phyloP scores from a whole-genome alignment of 164 flowering plant genomes.

The Magnolia sinica region DNA sequence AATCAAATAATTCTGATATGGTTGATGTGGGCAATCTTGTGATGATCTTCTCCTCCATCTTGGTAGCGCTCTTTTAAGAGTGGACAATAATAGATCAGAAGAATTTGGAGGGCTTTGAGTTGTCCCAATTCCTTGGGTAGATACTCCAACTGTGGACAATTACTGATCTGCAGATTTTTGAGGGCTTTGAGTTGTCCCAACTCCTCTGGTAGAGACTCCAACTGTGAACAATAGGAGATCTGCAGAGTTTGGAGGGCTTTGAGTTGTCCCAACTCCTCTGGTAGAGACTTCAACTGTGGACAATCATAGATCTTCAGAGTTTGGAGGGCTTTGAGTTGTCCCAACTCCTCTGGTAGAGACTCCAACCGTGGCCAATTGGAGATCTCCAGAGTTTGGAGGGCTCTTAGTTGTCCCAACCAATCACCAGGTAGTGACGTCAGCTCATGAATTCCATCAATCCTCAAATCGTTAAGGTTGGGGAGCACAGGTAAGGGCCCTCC shows the following conservation, averaged over 20 bases:
- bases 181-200: conserved; percentile 1
- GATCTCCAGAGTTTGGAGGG: not conserved
- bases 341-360: not conserved
- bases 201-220: not conserved
- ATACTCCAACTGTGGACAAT: not conserved
- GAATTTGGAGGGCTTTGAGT: not conserved
- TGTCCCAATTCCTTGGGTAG: not conserved
- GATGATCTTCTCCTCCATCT: not conserved
- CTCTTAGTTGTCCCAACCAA: not conserved
- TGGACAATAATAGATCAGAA: not conserved
- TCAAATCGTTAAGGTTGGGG: not conserved
- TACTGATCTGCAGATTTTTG: not conserved
- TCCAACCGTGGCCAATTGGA: not conserved
- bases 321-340: not conserved
- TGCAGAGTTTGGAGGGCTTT: not conserved
- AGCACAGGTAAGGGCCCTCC: not conserved
- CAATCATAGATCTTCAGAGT: not conserved
- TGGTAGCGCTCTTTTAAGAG: not conserved
- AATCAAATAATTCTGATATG: too few relatives aligned
- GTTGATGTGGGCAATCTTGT: not conserved
- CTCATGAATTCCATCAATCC: not conserved
- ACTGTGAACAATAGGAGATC: not conserved
- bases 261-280: not conserved
- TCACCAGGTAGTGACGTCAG: not conserved
- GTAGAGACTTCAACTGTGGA: not conserved